phyloP scores from a whole-genome alignment of 768 basidiomycete species.

The Amanita exitialis region DNA sequence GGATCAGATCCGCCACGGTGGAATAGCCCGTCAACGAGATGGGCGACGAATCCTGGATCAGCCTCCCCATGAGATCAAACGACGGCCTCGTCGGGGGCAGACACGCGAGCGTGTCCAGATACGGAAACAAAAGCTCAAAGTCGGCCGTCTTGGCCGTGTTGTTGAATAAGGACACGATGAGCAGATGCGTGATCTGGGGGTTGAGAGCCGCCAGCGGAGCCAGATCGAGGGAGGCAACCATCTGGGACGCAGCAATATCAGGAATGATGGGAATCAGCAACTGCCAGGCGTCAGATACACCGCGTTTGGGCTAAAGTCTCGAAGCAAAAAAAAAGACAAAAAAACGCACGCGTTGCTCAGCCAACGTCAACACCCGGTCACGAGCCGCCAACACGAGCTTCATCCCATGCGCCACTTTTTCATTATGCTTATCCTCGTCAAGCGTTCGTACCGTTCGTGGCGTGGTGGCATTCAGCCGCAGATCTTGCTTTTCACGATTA shows the following conservation, averaged over 20 bases:
- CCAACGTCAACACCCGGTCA: conserved; percentile 60
- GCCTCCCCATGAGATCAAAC: conserved; percentile 62
- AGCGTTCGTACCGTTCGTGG: conserved; percentile 18
- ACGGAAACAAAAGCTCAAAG: conserved; percentile 31
- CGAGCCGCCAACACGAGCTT: conserved; percentile 59
- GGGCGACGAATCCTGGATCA: conserved; percentile 52
- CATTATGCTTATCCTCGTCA: conserved; percentile 49
- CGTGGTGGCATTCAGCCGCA: too few relatives aligned
- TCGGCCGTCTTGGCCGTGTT: conserved; percentile 21
- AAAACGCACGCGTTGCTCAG: conserved; percentile 66
- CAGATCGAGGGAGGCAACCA: conserved; percentile 62
- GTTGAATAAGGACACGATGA: conserved; percentile 49
- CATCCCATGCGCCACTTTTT: conserved; percentile 52
- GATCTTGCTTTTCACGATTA: conserved; percentile 12
- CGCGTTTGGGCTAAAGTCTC: too few relatives aligned
- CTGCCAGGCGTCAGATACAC: conserved; percentile 20
- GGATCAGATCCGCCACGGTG: conserved; percentile 55
- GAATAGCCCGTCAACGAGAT: conserved; percentile 34
- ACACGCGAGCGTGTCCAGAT: conserved; percentile 52
- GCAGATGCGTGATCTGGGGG: conserved; percentile 58
- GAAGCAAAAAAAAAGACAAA: too few relatives aligned
- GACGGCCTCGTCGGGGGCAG: conserved; percentile 66
- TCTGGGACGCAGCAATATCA: conserved; percentile 31
- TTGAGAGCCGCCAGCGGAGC: conserved; percentile 58
- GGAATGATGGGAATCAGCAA: conserved; percentile 41